Percentiles rank a stretch among this genome's conserved stretches.
These are phyloP conservation scores for Suhomyces xylopsoci DNA, from an alignment of 805 yeast species.

Conservation along the genomic window DNA sequence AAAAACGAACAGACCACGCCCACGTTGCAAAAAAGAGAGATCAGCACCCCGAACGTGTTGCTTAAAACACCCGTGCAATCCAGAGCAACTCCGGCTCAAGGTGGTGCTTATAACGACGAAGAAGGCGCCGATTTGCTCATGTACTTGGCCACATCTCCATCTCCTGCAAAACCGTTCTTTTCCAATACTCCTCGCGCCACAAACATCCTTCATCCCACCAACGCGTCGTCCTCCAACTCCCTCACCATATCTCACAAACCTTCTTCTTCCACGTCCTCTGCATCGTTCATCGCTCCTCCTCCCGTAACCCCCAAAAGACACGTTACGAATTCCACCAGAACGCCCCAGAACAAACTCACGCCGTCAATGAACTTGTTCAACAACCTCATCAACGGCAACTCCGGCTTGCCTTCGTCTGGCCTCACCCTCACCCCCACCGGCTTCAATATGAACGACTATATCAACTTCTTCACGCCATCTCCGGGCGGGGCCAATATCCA, in stretches of 20 bases:
- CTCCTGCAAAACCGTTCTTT: constrained; percentile 49
- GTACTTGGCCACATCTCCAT: constrained; percentile 82
- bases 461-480: constrained; percentile 74
- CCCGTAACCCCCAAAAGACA: constrained; percentile 44
- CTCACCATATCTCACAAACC: constrained; percentile 9
- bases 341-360: constrained; percentile 42
- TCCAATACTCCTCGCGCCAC: constrained; percentile 30
- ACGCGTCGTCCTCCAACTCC: constrained; percentile 20
- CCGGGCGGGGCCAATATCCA: constrained; percentile 33
- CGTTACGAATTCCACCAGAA: constrained; percentile 19
- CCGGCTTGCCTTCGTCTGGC: constrained; percentile 41
- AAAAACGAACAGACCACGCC: constrained; percentile 12
- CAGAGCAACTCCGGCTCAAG: constrained; percentile 8
- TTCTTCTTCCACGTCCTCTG: constrained; percentile 20
- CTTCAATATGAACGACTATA: constrained; percentile 80
- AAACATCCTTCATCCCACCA: not conserved
- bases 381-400: constrained; percentile 16
- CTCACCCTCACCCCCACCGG: constrained; percentile 56
- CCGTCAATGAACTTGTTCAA: constrained; percentile 36
- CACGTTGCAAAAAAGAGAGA: constrained; percentile 10
- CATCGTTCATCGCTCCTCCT: constrained; percentile 38
- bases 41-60: constrained; percentile 7
- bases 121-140: constrained; percentile 83
- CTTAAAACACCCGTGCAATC: constrained; percentile 39
- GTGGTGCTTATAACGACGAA: constrained; percentile 31